Conservation (phyloP, 768 basidiomycete species). For the Kwoniella mangroviensis region DNA sequence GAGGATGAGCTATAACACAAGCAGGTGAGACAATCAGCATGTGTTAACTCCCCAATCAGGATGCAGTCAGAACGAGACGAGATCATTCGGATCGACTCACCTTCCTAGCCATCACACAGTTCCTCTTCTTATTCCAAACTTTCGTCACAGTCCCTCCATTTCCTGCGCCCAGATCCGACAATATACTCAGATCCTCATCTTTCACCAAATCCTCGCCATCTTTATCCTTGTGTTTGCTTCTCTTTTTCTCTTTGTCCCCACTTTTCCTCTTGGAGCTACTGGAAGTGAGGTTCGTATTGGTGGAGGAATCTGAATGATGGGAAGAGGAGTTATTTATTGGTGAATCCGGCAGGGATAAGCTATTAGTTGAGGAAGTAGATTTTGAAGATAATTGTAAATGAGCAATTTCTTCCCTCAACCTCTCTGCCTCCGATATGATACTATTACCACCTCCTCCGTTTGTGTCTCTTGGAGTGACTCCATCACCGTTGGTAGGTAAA, state of each 20-base stretch:
- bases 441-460: conserved; percentile 6
- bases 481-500: conserved; percentile 24
- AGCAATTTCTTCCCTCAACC: conserved; percentile 44
- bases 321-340: conserved; percentile 8
- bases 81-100: conserved; percentile 60
- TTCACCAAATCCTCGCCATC: conserved; percentile 78
- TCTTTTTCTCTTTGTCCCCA: conserved; percentile 31
- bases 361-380: conserved; percentile 26
- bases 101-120: conserved; percentile 97
- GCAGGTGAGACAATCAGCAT: not conserved
- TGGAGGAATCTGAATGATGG: conserved; percentile 25
- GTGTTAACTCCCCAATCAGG: no score
- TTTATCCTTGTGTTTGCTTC: conserved; percentile 61
- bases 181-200: conserved; percentile 86
- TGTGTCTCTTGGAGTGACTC: conserved; percentile 4
- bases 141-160: conserved; percentile 98
- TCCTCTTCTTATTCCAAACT: conserved; percentile 88
- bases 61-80: no score
- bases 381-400: conserved; percentile 43
- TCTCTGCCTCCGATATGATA: conserved; percentile 38
- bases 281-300: conserved; percentile 23
- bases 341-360: conserved; percentile 12
- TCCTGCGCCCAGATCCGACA: conserved; percentile 90
- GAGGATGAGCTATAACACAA: conserved; percentile 51
- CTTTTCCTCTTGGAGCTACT: conserved; percentile 20